Evolutionary conservation across 495 filamentous ascomycete species (phyloP), one percentile per base, ranked within the genome.

Genomic region (Aspergillus haitiensis): DNA sequence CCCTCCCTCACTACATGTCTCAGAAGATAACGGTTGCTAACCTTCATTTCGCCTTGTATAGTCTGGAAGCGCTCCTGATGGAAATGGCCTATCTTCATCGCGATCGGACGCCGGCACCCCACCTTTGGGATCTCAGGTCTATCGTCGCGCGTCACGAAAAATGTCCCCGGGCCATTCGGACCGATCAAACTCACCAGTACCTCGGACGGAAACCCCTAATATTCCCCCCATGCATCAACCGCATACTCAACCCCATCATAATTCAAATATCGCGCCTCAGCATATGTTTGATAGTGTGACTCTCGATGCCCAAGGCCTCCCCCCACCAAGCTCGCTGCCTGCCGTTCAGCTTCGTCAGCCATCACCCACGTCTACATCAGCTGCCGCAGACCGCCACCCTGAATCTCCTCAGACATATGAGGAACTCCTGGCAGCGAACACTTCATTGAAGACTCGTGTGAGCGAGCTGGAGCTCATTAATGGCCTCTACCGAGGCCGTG

Each of bases 391-490:
- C 52, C 86, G 88, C 47, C 84, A 88, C 49, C 77, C 87, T 27
- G 91, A 95, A 35, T 80, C 88, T 6, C 85, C 89, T 7, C 89
- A 87, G 64, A 90, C 89, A 9, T 91, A 90, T 64, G 92, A 97
- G 64, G 84, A 86, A 50, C 77, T 95, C 10, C 76, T 90, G 47
- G 85, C 87, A 11, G 80, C 84, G 48, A 96, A 96, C 70, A 88
- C 88, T 13, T 84, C 84, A 44, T 77, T 97, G 37, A 94, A 92
- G 77, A 97, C 92, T 6, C 87, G 93, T 31, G 92, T 97, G 49
- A 90, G 83, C 65, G 94, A 99, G 71, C 81, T 99, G 18, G 94
- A 99, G 69, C 84, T 99, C 50, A 95, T 99, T 72, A 96, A 97
- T 65, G 91, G 92, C 64, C 81, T 98, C 31, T 98, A 95, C 78